phyloP scores from a whole-genome alignment of 805 yeast species.

The Candida piceae region DNA sequence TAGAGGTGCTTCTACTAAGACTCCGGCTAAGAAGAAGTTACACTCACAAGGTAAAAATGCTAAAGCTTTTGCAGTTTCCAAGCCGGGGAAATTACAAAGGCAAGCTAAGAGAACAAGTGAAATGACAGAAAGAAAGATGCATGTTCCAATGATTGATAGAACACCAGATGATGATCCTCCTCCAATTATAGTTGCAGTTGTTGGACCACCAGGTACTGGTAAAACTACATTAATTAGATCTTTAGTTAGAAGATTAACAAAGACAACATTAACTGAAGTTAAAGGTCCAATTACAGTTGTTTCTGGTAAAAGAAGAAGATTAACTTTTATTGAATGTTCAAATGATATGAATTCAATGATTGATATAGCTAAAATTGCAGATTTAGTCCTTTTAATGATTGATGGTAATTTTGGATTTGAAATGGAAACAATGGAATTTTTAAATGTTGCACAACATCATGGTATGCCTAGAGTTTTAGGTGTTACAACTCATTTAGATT shows the following conservation, averaged over 20 bases:
- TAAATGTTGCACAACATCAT: slow-evolving; percentile 93
- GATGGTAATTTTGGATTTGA: slow-evolving; percentile 98
- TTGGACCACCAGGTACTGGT: slow-evolving; percentile 99
- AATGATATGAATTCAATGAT: slow-evolving; percentile 94
- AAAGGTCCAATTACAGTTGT: slow-evolving; percentile 97
- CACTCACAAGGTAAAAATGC: slow-evolving; percentile 85
- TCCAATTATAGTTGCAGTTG: slow-evolving; percentile 92
- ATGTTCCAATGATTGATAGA: slow-evolving; percentile 96
- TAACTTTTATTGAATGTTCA: slow-evolving; percentile 88
- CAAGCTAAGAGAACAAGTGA: slow-evolving; percentile 84
- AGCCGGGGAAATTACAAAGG: slow-evolving; percentile 81
- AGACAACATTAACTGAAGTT: slow-evolving; percentile 77
- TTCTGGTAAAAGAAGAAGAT: slow-evolving; percentile 86
- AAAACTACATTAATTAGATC: slow-evolving; percentile 90
- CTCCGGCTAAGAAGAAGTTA: slow-evolving; percentile 76
- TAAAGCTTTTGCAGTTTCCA: slow-evolving; percentile 76
- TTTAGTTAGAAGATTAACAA: slow-evolving; percentile 79
- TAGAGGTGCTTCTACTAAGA: slow-evolving; percentile 48
- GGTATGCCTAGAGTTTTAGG: slow-evolving; percentile 98
- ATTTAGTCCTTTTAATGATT: slow-evolving; percentile 77
- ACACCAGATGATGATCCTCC: slow-evolving; percentile 98
- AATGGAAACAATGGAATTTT: slow-evolving; percentile 99
- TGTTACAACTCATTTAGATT: slow-evolving; percentile 90
- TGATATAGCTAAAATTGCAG: slow-evolving; percentile 94
- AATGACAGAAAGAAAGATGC: slow-evolving; percentile 73